Evolutionary conservation across 2,329 filamentous ascomycete genomes (phyloP).

Genomic region (Myriosclerotinia duriaeana): DNA sequence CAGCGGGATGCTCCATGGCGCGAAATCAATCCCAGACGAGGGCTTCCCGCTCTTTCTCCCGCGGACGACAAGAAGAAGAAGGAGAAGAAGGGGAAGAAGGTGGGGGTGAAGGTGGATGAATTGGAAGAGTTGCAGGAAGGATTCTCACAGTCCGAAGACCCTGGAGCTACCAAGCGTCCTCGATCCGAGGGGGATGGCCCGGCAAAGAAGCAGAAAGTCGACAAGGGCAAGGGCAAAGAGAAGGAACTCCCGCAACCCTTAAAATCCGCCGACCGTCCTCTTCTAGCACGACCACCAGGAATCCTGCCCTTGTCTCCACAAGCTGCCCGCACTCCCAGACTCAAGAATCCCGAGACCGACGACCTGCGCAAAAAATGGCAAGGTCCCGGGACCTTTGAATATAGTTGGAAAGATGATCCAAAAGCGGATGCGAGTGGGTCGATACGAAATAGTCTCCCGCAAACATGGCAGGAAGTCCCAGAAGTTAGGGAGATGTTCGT

Average conservation of each 20-base stretch:
- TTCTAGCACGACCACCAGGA: neutral
- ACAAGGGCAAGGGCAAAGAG: neutral
- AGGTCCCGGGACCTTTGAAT: neutral
- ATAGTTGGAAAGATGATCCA: neutral
- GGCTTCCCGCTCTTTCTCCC: neutral
- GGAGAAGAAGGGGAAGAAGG: neutral
- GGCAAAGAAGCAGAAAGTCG: neutral
- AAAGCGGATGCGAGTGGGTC: neutral
- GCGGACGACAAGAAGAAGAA: no score
- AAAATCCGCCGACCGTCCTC: neutral
- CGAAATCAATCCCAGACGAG: neutral
- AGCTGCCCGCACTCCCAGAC: neutral
- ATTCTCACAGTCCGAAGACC: no score
- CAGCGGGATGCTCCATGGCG: neutral
- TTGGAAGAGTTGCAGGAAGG: no score
- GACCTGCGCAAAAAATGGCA: neutral
- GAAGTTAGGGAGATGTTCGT: neutral
- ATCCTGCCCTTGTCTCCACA: neutral
- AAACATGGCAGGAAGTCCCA: neutral
- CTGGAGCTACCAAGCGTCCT: neutral
- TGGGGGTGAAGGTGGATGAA: neutral
- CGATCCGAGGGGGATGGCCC: neutral
- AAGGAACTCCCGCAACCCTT: neutral
- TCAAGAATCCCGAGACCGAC: neutral
- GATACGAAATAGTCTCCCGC: neutral